Evolutionary conservation across 1,139 yeast genomes (phyloP), one percentile per base, ranked within the genome.

Genomic region (Geotrichum citri-aurantii): DNA sequence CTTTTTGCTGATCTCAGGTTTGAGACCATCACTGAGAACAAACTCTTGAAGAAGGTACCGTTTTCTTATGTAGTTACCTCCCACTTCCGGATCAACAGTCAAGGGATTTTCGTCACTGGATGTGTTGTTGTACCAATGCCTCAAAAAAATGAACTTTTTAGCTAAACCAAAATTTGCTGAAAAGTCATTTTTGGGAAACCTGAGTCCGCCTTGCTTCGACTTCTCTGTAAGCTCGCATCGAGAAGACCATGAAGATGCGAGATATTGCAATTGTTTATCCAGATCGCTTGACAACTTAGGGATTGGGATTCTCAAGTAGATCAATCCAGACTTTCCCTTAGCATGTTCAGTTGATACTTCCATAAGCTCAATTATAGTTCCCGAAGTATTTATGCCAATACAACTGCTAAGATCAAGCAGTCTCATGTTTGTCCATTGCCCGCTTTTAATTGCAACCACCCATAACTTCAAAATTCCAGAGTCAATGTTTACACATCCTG

Each of bases 401-500:
- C 59, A 53, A 17, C 33, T 26, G 3, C 40, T 48, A n/a, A 37
- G 56, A 50, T 67, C 63, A 6, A 66, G 56, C 17, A 66, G 44
- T n/a, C 61, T 56, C 21, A 66, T 44, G 8, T 59, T 52, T 23
- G 26, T 31, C 68, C 68, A 65, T 21, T 60, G 58, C 8, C 65
- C 66, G 24, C 59, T 57, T 23, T 55, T 58, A 53, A 65, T 58
- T 7, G 69, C 68, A n/a, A 64, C 58, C n/a, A 57, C 52, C 69
- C 69, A 66, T 29, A 62, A 54, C 42, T 63, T 56, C 23, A 66
- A 51, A 21, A 64, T 37, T 52, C 52, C 59, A 52, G 55, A 49
- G 61, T 57, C 56, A 31, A 59, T 33, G 17, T 31, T 57, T 10
- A 59, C 59, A 26, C 57, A 48, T 3, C 60, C 61, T 12, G 66